Conservation (phyloP, 257 asterid species). For the Scutellaria baicalensis region DNA sequence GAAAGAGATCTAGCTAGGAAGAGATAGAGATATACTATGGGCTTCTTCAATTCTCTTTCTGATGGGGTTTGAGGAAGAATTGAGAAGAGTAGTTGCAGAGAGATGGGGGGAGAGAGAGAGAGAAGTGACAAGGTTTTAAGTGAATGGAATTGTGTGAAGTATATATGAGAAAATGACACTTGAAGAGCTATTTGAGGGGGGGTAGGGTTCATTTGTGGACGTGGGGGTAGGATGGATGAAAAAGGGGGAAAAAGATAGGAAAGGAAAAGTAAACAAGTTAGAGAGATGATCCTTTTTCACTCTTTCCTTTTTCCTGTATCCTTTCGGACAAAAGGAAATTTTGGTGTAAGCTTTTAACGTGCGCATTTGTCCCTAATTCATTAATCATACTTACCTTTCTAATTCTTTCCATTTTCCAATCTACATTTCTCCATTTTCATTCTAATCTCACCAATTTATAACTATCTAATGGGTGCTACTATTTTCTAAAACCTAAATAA, state of each 20-base stretch:
- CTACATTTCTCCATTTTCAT: not conserved
- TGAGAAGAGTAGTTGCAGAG: slow-evolving; percentile 54
- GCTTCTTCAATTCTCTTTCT: slow-evolving; percentile 13
- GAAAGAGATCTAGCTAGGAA: no score
- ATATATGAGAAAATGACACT: slow-evolving; percentile 86
- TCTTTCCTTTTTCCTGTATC: slow-evolving; percentile 30
- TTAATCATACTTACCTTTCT: slow-evolving; percentile 40
- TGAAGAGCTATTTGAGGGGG: slow-evolving; percentile 31
- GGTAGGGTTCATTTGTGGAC: slow-evolving; percentile 36
- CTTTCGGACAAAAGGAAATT: slow-evolving; percentile 46
- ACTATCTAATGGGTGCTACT: no score
- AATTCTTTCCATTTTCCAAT: not conserved
- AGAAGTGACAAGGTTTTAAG: slow-evolving; percentile 41
- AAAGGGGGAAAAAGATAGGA: slow-evolving; percentile 20
- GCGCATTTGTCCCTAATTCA: slow-evolving; percentile 55
- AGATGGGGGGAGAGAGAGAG: slow-evolving; percentile 37
- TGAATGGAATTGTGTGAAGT: slow-evolving; percentile 86
- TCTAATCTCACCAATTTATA: no score
- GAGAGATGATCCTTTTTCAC: slow-evolving; percentile 40
- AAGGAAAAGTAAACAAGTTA: slow-evolving; percentile 36
- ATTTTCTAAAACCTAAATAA: no score
- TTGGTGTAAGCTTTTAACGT: slow-evolving; percentile 63
- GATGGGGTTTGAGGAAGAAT: slow-evolving; percentile 31
- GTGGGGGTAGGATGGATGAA: slow-evolving; percentile 41
- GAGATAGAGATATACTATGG: slow-evolving; percentile 18